phyloP scores from a whole-genome alignment of 306 rosid genomes.

The cucumber (Cucumis sativus) region DNA sequence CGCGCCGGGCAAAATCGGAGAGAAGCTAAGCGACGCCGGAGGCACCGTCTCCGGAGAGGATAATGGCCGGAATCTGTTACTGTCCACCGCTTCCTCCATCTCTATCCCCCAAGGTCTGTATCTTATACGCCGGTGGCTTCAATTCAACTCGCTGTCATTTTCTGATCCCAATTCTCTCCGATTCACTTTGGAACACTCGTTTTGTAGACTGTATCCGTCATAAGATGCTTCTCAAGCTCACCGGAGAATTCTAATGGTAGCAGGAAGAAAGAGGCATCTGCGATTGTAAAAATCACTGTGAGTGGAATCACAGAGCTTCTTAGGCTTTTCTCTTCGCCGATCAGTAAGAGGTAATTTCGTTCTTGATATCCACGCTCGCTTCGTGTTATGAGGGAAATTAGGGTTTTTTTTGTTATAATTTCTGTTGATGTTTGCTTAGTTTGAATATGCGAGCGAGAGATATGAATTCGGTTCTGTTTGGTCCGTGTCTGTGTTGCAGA shows the following conservation, averaged over 20 bases:
- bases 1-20: neutral
- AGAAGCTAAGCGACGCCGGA: neutral
- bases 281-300: constrained; percentile 46
- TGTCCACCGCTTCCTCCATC: neutral
- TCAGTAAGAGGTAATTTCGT: constrained; percentile 20
- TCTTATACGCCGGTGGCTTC: neutral
- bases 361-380: neutral
- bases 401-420: neutral
- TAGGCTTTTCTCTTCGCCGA: constrained; percentile 43
- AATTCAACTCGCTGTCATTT: neutral
- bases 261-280: constrained; percentile 28
- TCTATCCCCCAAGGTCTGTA: neutral
- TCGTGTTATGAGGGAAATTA: neutral
- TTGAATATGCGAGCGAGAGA: neutral
- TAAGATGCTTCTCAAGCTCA: constrained; percentile 21
- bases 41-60: neutral
- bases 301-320: constrained; percentile 61
- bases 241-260: constrained; percentile 8
- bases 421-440: neutral
- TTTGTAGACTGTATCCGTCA: constrained; percentile 8
- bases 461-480: neutral
- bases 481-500: constrained; percentile 6
- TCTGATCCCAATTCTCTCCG: neutral
- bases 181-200: neutral
- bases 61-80: neutral